Evolutionary conservation across 495 filamentous ascomycete genomes (phyloP).

Genomic region (Podospora tetraspora): DNA sequence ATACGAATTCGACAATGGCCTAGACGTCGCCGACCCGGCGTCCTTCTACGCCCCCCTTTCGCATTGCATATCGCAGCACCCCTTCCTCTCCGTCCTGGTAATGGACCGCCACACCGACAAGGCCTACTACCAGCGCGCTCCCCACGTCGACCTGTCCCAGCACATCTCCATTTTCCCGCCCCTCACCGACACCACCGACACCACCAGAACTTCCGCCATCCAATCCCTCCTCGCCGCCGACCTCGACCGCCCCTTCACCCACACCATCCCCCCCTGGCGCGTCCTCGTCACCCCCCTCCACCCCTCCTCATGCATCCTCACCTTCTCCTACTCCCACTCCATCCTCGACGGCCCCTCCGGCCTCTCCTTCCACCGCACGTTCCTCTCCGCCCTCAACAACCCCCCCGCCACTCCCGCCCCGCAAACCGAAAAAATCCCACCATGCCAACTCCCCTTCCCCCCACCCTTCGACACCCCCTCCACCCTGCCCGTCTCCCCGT

Average conservation of each 20-base stretch:
- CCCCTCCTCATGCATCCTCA: conserved; percentile 3
- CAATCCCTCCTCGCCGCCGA: conserved; percentile 1
- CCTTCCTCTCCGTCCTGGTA: conserved; percentile 13
- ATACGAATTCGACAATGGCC: conserved; percentile 8
- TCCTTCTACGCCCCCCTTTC: conserved; percentile 7
- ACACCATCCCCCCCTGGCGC: conserved; percentile 15
- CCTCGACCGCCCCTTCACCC: conserved; percentile 10
- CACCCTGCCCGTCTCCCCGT: conserved; percentile 14
- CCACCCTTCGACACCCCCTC: conserved; percentile 14
- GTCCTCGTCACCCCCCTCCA: conserved; percentile 10
- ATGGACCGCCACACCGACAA: conserved; percentile 17
- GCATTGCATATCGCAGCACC: conserved; percentile 15
- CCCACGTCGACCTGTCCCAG: conserved; percentile 12
- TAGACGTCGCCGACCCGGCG: neutral
- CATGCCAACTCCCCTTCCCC: neutral
- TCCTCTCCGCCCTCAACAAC: neutral
- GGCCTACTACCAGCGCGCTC: conserved; percentile 13
- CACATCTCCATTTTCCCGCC: conserved; percentile 9
- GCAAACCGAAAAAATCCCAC: neutral
- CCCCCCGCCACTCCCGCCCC: neutral
- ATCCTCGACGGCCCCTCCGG: conserved; percentile 17
- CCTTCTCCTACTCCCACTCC: conserved; percentile 14
- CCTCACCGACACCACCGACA: neutral
- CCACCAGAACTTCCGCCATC: neutral
- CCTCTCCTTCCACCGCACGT: conserved; percentile 13